Base-by-base conservation (phyloP, 208 protist species). In the Angomonas ambiguus region DNA sequence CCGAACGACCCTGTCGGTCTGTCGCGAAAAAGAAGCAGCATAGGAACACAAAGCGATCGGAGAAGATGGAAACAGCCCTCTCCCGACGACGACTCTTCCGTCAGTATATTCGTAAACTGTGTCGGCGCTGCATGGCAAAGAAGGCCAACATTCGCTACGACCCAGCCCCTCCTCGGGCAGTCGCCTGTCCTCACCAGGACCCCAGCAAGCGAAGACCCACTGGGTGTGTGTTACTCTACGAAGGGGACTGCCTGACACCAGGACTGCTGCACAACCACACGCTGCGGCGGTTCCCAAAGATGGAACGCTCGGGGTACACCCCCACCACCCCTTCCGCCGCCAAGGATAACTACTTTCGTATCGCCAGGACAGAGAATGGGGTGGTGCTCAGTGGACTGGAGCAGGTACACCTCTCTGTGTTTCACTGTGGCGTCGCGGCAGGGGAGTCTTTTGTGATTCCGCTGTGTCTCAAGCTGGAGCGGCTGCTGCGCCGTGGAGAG, bases 361-460 rank as follows among this genome's bases (percentile, higher is more conserved):
- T 83, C 34, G 65, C 72, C 59, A 64, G 73, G 31, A 60, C 74
- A 6, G 69, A 71, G 51, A 58, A 66, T 6, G 69, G 59, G 1
- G 67, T 68, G 16, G 58, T 71, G 34, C 72, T 85, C 16, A 75
- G 61, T 20, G 68, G 66, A 1, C n/a, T 51, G 34, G 79, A 85
- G 68, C 69, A 76, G 27, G 62, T 71, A 1, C 76, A 85, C 51
- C 64, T 83, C 22, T 72, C 76, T 0, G 31, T 90, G 8, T 90
- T 86, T 60, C 86, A 71, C 71, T 90, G 73, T 57, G 83, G 80
- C 1, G 63, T 90, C 2, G 83, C 77, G 38, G 80, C 86, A 61
- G 72, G 76, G 24, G 71, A 79, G 58, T 0, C 63, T 64, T 74
- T 81, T 49, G 77, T 83, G 62, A 69, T 69, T 59, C 57, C 45